These are phyloP conservation scores for Oidiodendron maius DNA, from an alignment of 495 filamentous ascomycete genomes.

Conservation along the genomic window DNA sequence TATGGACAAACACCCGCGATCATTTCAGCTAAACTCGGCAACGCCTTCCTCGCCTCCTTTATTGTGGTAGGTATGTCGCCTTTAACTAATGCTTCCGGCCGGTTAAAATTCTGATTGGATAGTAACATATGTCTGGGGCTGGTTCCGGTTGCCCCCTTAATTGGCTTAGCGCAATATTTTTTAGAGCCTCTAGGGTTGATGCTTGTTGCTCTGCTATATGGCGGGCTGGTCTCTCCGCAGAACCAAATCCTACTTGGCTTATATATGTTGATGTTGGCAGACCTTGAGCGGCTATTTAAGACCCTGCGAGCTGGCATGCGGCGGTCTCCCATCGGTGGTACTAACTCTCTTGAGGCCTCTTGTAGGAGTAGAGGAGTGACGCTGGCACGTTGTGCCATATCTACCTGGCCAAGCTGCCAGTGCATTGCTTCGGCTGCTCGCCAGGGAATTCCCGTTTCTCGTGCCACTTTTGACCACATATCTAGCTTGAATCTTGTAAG, in stretches of 20 bases:
- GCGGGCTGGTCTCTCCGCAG: constrained; percentile 11
- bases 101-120: constrained; percentile 25
- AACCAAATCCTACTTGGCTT: constrained; percentile 16
- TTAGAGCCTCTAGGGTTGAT: constrained; percentile 7
- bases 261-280: constrained; percentile 29
- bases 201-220: neutral
- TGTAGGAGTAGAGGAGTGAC: constrained; percentile 70
- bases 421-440: constrained; percentile 95
- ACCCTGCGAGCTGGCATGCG: constrained; percentile 30
- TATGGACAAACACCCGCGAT: constrained; percentile 50
- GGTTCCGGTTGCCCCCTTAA: constrained; percentile 34
- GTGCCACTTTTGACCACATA: constrained; percentile 92
- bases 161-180: constrained; percentile 10
- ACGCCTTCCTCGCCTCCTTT: constrained; percentile 26
- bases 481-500: constrained; percentile 80
- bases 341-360: constrained; percentile 53
- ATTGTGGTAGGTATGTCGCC: constrained; percentile 21
- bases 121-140: constrained; percentile 29
- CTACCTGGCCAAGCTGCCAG: constrained; percentile 89
- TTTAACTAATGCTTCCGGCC: constrained; percentile 26
- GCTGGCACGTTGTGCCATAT: constrained; percentile 88
- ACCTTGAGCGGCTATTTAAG: constrained; percentile 37
- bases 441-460: constrained; percentile 94
- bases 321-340: constrained; percentile 26
- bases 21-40: constrained; percentile 48